Evolutionary conservation across 2,329 filamentous ascomycete genomes (phyloP).

Genomic region (Anthostomella pinea): DNA sequence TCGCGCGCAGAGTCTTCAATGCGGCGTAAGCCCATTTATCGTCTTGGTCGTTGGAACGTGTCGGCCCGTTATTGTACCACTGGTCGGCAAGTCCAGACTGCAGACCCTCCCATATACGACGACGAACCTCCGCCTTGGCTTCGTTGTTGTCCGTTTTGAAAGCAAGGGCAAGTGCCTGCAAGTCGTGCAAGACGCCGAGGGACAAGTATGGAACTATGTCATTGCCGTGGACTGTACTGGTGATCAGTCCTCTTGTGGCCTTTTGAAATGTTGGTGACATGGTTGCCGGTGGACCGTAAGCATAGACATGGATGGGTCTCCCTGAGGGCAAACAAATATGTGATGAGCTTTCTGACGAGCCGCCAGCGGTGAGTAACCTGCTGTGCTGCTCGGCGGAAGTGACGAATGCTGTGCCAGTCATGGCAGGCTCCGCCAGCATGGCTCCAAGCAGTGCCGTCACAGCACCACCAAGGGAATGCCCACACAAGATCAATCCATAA

Average conservation of each 20-base stretch:
- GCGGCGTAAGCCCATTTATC: conserved; percentile 68
- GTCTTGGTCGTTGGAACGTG: conserved; percentile 48
- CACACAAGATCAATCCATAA: conserved; percentile 68
- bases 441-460: conserved; percentile 69
- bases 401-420: conserved; percentile 56
- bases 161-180: conserved; percentile 67
- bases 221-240: conserved; percentile 68
- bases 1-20: conserved; percentile 62
- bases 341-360: conserved; percentile 11
- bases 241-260: conserved; percentile 71
- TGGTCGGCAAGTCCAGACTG: conserved; percentile 59
- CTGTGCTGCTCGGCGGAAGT: conserved; percentile 52
- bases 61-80: conserved; percentile 51
- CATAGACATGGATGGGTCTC: conserved; percentile 74
- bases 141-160: conserved; percentile 70
- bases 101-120: conserved; percentile 63
- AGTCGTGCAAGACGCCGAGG: conserved; percentile 70
- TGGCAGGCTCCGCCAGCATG: conserved; percentile 64
- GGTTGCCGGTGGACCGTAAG: conserved; percentile 71
- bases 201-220: conserved; percentile 74
- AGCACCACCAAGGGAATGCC: conserved; percentile 66
- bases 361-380: conserved; percentile 35
- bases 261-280: conserved; percentile 68
- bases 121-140: conserved; percentile 64
- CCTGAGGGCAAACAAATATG: conserved; percentile 59